These are phyloP conservation scores for Aspergillus leporis DNA, from an alignment of 495 filamentous ascomycete species.

Conservation along the genomic window DNA sequence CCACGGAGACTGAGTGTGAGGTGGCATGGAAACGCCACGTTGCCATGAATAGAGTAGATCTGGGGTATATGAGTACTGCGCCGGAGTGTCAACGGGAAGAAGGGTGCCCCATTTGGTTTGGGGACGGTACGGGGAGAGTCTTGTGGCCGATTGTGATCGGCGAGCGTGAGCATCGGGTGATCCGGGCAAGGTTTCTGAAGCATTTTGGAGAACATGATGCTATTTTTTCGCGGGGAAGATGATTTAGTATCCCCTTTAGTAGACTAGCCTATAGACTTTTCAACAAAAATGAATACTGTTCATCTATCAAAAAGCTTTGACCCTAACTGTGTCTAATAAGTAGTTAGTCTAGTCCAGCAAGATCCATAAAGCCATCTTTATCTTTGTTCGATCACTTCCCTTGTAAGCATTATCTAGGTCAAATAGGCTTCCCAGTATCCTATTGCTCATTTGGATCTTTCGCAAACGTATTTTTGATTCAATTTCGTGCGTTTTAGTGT, in stretches of 20 bases:
- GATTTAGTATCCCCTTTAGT: background rate
- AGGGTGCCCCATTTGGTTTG: slow-evolving; percentile 46
- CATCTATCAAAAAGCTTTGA: no score
- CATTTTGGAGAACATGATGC: slow-evolving; percentile 30
- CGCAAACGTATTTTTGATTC: no score
- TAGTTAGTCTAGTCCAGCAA: no score
- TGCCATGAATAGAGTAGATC: slow-evolving; percentile 52
- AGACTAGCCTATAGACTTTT: no score
- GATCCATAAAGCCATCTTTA: no score
- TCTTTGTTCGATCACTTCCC: no score
- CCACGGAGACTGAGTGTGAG: slow-evolving; percentile 43
- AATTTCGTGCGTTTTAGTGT: no score
- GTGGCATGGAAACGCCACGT: slow-evolving; percentile 39
- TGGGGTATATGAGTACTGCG: slow-evolving; percentile 50
- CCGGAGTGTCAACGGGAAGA: slow-evolving; percentile 33
- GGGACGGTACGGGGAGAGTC: slow-evolving; percentile 47
- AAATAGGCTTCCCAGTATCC: no score
- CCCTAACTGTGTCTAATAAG: no score
- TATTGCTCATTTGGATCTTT: no score
- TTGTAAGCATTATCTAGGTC: no score
- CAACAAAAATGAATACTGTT: no score
- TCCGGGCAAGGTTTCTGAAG: slow-evolving; percentile 49
- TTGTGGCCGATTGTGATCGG: slow-evolving; percentile 48
- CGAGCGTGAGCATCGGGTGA: slow-evolving; percentile 30
- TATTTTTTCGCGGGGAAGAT: background rate